Evolutionary conservation across 2,329 filamentous ascomycete genomes (phyloP).

Genomic region (Alternaria panax): DNA sequence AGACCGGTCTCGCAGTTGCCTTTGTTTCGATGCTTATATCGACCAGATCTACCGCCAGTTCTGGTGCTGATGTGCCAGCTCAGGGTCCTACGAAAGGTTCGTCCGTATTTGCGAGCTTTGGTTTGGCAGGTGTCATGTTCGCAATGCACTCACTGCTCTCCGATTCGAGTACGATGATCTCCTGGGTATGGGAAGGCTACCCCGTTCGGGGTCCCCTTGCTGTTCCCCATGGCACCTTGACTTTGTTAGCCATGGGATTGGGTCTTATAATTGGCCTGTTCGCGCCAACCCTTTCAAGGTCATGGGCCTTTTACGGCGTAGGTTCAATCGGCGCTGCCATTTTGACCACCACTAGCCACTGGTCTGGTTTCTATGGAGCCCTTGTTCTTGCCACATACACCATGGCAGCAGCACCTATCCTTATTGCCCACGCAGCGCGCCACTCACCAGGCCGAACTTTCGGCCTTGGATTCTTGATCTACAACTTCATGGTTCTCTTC

Average conservation of each 20-base stretch:
- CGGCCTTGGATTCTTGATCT: conserved; percentile 86
- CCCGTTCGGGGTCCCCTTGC: conserved; percentile 87
- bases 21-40: conserved; percentile 78
- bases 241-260: conserved; percentile 83
- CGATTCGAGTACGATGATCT: conserved; percentile 98
- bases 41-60: conserved; percentile 67
- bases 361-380: conserved; percentile 88
- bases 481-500: conserved; percentile 95
- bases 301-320: conserved; percentile 80
- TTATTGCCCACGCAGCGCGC: conserved; percentile 78
- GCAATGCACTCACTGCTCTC: conserved; percentile 90
- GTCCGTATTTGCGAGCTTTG: conserved; percentile 73
- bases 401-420: conserved; percentile 76
- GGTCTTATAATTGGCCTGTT: conserved; percentile 81
- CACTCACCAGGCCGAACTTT: conserved; percentile 82
- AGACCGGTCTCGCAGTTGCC: conserved; percentile 77
- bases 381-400: conserved; percentile 79
- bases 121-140: conserved; percentile 85
- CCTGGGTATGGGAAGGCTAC: conserved; percentile 98
- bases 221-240: conserved; percentile 88
- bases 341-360: conserved; percentile 79
- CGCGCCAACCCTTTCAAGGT: conserved; percentile 72
- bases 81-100: conserved; percentile 71
- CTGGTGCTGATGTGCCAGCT: conserved; percentile 55
- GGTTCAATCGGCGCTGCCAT: conserved; percentile 82